A percentile compares a stretch with the other conserved stretches of the same genome.
Conservation (phyloP, 495 filamentous ascomycete genomes). For the Penicillium cataractarum region DNA sequence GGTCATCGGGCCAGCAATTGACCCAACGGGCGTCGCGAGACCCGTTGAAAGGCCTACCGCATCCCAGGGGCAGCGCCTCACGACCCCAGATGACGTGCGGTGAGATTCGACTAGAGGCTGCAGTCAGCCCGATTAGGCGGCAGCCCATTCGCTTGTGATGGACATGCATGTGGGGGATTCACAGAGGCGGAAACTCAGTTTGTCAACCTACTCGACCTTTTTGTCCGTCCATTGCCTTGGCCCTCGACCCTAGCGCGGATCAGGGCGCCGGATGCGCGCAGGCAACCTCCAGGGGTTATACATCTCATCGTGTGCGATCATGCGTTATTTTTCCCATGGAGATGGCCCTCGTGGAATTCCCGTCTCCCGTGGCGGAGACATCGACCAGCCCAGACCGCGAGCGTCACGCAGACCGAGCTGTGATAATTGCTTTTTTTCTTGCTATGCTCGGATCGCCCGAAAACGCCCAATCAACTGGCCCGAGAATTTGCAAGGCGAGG, state of each 20-base stretch:
- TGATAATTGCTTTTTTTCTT: constrained; percentile 14
- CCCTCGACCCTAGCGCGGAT: background rate
- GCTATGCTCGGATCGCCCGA: constrained; percentile 8
- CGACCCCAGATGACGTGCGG: constrained; percentile 16
- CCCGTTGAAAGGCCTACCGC: constrained; percentile 7
- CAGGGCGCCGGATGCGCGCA: constrained; percentile 11
- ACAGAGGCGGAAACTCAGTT: constrained; percentile 15
- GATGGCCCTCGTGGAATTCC: constrained; percentile 5
- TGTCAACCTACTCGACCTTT: background rate
- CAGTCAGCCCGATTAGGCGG: constrained; percentile 18
- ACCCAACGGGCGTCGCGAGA: background rate
- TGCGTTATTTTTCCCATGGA: constrained; percentile 21
- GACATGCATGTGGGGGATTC: constrained; percentile 16
- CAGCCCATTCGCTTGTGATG: constrained; percentile 13
- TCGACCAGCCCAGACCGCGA: constrained; percentile 7
- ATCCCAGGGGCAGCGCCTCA: constrained; percentile 12
- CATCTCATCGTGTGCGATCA: background rate
- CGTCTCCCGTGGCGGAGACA: constrained; percentile 7
- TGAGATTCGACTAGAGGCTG: constrained; percentile 13
- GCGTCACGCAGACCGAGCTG: constrained; percentile 3
- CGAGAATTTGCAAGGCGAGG: constrained; percentile 10
- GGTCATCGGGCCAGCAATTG: constrained; percentile 1
- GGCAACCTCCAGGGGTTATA: constrained; percentile 7
- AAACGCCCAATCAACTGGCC: constrained; percentile 13
- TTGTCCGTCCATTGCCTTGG: background rate